A percentile compares a stretch with the other conserved stretches of the same genome.
phyloP scores from a whole-genome alignment of 2,329 filamentous ascomycete species.

The Elsinoe necatrix region DNA sequence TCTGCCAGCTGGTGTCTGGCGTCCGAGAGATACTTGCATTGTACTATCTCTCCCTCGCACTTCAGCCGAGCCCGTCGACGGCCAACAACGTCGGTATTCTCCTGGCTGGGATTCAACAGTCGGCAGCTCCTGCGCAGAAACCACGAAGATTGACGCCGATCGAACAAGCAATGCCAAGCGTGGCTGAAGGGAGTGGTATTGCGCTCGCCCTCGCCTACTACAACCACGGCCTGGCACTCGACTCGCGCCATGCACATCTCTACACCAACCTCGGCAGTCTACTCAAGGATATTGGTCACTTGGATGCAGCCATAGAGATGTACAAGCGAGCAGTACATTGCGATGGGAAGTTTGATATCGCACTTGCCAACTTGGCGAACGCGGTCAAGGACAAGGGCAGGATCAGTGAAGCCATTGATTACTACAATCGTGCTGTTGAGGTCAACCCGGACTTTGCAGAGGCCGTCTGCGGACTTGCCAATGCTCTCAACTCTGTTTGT shows the following conservation, averaged over 20 bases:
- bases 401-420: conserved; percentile 82
- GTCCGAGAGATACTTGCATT: conserved; percentile 88
- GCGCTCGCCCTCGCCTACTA: conserved; percentile 88
- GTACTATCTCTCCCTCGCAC: conserved; percentile 88
- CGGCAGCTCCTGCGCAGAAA: conserved; percentile 30
- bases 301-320: conserved; percentile 89
- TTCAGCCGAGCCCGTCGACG: conserved; percentile 93
- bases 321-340: conserved; percentile 90
- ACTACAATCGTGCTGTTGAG: conserved; percentile 81
- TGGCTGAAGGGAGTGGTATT: conserved; percentile 77
- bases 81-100: conserved; percentile 97
- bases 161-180: conserved; percentile 56
- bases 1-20: conserved; percentile 49
- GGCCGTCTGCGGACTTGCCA: conserved; percentile 89
- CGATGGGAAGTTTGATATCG: conserved; percentile 93
- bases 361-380: conserved; percentile 90
- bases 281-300: conserved; percentile 89
- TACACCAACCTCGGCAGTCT: conserved; percentile 95
- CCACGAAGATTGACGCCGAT: conserved; percentile 25
- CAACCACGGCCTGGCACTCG: conserved; percentile 81
- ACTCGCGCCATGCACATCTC: conserved; percentile 83
- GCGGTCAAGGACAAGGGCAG: conserved; percentile 94
- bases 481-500: conserved; percentile 92
- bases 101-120: conserved; percentile 85
- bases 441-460: conserved; percentile 96